Base-by-base conservation (phyloP, 176 grass and related monocot genomes). In the Chloris gayana region DNA sequence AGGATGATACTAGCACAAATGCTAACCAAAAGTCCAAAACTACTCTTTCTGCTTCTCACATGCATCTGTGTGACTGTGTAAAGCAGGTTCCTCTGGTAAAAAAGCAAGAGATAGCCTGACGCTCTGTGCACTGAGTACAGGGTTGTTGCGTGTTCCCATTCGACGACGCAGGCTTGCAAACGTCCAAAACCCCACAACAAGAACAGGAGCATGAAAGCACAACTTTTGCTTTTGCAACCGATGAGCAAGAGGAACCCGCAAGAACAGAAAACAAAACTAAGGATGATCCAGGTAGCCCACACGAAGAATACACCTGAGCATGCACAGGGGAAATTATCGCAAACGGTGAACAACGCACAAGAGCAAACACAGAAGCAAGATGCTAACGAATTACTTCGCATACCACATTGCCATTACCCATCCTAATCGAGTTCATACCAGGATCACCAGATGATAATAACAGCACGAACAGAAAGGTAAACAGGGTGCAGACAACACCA, bases 381-480 rank as follows among this genome's bases (percentile, higher is more conserved):
- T 53, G 22, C 30, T 26, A 11, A 64, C 24, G 27, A 17, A 18
- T 45, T 45, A 64, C 75, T 24, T 34, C 70, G 29, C 61, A 32
- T 64, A 12, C 15, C 30, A 18, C 34, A n/a, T n/a, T n/a, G 10
- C 6, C 61, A 17, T 64, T 33, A 64, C 61, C 24, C 26, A 62
- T 62, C 2, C 3, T 3, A 51, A 57, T 22, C 57, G 25, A 38
- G 7, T 27, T 70, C 32, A 56, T 39, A 6, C 29, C 66, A 64
- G 5, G 14, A 33, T 64, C 26, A 10, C 57, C 24, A 13, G 57
- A 26, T 59, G 21, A n/a, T 9, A 13, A 13, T 5, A 25, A 9
- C 64, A 79, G 3, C 70, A 59, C 10, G 15, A 78, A 53, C 49
- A 72, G 30, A 54, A 70, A 79, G 22, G 31, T 13, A 80, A 72